Conservation (phyloP, 306 rosid species). For the Argentina anserina region DNA sequence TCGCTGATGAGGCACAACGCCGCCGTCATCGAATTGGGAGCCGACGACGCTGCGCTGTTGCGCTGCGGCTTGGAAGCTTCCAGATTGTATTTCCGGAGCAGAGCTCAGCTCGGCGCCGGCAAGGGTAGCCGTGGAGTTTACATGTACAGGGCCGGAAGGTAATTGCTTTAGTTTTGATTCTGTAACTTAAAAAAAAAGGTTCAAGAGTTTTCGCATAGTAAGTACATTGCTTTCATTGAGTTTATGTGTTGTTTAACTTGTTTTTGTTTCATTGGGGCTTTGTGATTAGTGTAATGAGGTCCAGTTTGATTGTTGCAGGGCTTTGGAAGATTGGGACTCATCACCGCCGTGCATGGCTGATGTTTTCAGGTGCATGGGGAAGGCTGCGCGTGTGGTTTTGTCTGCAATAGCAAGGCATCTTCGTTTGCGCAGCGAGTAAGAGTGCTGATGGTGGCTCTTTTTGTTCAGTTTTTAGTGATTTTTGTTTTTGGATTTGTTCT, state of each 20-base stretch:
- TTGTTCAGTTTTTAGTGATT: slow-evolving; percentile 6
- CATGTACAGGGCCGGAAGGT: slow-evolving; percentile 96
- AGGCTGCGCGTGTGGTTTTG: slow-evolving; percentile 73
- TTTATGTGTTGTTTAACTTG: too few species aligned
- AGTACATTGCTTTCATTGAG: background rate
- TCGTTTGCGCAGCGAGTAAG: slow-evolving; percentile 95
- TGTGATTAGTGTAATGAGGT: background rate
- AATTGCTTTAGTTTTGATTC: background rate
- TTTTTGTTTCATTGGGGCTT: background rate
- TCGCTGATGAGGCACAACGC: slow-evolving; percentile 88
- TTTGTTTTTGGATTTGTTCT: slow-evolving; percentile 13
- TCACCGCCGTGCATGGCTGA: slow-evolving; percentile 97
- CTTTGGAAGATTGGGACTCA: slow-evolving; percentile 90
- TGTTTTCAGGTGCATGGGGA: slow-evolving; percentile 90
- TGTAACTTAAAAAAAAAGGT: background rate
- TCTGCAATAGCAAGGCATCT: slow-evolving; percentile 88
- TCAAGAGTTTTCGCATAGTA: background rate
- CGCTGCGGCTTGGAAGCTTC: slow-evolving; percentile 88
- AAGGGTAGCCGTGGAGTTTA: slow-evolving; percentile 78
- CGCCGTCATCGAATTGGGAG: slow-evolving; percentile 68
- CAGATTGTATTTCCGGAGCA: slow-evolving; percentile 67
- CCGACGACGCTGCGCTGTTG: slow-evolving; percentile 61
- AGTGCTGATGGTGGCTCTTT: slow-evolving; percentile 26
- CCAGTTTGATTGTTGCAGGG: slow-evolving; percentile 49
- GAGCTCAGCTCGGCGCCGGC: slow-evolving; percentile 56